These are phyloP conservation scores for Tricharina praecox DNA, from an alignment of 495 filamentous ascomycete genomes.

Conservation along the genomic window DNA sequence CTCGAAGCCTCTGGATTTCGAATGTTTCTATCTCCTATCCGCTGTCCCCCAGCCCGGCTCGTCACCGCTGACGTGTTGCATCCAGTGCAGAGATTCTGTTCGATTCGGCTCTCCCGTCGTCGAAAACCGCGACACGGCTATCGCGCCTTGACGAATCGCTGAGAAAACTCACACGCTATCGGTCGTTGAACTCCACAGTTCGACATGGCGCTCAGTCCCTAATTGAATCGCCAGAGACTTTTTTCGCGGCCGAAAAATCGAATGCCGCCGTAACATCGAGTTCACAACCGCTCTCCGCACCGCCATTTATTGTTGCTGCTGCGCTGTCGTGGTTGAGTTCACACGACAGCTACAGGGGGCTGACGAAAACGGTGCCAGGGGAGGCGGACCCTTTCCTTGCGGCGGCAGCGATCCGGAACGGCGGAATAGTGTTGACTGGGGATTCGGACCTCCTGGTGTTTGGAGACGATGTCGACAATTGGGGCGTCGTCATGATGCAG, in stretches of 20 bases:
- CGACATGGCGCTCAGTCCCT: neutral
- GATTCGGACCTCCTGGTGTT: slow-evolving; percentile 23
- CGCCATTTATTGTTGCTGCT: slow-evolving; percentile 17
- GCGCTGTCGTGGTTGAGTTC: slow-evolving; percentile 4
- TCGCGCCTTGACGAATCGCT: slow-evolving; percentile 30
- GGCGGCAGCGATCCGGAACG: slow-evolving; percentile 10
- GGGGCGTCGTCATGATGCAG: slow-evolving; percentile 24
- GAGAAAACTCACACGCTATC: slow-evolving; percentile 8
- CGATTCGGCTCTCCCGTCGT: slow-evolving; percentile 52
- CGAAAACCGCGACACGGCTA: slow-evolving; percentile 39
- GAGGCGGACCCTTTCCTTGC: slow-evolving; percentile 23
- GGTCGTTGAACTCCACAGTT: slow-evolving; percentile 5
- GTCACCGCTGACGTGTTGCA: too few species aligned
- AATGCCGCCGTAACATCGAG: slow-evolving; percentile 3
- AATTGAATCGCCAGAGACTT: neutral
- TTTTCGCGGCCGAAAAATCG: neutral
- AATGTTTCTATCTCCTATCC: slow-evolving; percentile 32
- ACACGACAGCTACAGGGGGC: slow-evolving; percentile 5
- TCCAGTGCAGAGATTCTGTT: slow-evolving; percentile 63
- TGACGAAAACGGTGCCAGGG: slow-evolving; percentile 13
- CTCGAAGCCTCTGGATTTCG: slow-evolving; percentile 35
- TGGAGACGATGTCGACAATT: neutral
- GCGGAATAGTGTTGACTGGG: slow-evolving; percentile 16
- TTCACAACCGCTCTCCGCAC: slow-evolving; percentile 10
- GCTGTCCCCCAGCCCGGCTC: neutral